Evolutionary conservation across 1,284 basidiomycete genomes (phyloP).

Genomic region (Puccinia coronata): DNA sequence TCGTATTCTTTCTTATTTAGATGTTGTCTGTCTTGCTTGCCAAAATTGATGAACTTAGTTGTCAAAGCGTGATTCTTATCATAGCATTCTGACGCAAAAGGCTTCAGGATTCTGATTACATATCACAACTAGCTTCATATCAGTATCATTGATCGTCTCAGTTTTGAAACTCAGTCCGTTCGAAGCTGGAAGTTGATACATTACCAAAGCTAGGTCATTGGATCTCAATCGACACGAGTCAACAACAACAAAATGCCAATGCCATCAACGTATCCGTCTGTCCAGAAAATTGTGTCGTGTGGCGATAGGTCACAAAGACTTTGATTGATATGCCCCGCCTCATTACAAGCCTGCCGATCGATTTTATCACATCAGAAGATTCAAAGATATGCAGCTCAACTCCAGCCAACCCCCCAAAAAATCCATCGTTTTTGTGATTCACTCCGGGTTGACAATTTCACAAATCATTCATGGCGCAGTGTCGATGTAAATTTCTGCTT

Average conservation of each 20-base stretch:
- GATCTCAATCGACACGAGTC: background rate
- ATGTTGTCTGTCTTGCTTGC: constrained; percentile 35
- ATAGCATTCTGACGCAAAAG: background rate
- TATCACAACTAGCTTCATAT: background rate
- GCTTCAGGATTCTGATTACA: background rate
- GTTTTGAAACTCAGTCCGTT: background rate
- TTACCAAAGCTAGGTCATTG: background rate
- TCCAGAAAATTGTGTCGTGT: background rate
- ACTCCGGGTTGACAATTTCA: too few relatives aligned
- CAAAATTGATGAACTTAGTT: constrained; percentile 21
- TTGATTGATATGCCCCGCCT: background rate
- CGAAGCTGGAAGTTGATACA: background rate
- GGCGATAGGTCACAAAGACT: background rate
- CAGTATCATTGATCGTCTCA: too few relatives aligned
- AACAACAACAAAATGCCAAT: background rate
- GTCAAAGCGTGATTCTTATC: background rate
- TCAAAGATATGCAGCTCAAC: too few relatives aligned
- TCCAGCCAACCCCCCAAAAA: too few relatives aligned
- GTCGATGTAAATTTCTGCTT: too few relatives aligned
- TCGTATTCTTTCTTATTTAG: background rate
- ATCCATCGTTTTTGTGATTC: too few relatives aligned
- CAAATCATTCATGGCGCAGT: too few relatives aligned
- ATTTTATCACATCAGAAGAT: too few relatives aligned
- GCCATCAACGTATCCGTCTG: background rate
- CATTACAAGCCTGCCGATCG: too few relatives aligned